These are phyloP conservation scores for Artemisia argyi DNA, from an alignment of 129 eudicot genomes.

Conservation along the genomic window DNA sequence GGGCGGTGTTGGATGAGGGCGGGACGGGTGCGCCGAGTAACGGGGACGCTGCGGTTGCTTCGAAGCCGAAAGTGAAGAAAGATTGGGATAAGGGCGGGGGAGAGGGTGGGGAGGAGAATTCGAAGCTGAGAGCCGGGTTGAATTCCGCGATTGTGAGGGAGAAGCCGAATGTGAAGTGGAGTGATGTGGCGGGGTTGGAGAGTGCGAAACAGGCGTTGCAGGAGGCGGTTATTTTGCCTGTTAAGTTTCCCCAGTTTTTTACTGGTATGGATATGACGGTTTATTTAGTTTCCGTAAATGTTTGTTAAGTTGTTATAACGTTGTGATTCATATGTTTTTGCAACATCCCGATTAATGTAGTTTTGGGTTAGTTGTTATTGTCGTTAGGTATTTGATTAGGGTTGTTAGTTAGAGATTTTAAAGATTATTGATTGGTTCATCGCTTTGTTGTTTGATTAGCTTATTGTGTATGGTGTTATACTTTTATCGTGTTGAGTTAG, in stretches of 20 bases:
- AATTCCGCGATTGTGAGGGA: constrained; percentile 82
- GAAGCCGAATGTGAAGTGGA: constrained; percentile 94
- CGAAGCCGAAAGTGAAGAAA: constrained; percentile 71
- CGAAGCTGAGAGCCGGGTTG: constrained; percentile 76
- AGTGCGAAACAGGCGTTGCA: constrained; percentile 94
- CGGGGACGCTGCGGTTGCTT: constrained; percentile 77
- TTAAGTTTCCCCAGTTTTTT: constrained; percentile 91
- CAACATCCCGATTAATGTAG: no score
- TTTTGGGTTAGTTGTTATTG: no score
- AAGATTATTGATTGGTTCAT: not conserved
- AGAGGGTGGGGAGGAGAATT: constrained; percentile 75
- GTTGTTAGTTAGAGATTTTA: not conserved
- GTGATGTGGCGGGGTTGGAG: constrained; percentile 90
- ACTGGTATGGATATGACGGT: constrained; percentile 47
- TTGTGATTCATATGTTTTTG: no score
- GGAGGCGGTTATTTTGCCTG: constrained; percentile 91
- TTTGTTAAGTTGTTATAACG: no score
- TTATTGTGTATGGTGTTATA: not conserved
- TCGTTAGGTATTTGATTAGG: not conserved
- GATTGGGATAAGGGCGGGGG: constrained; percentile 53
- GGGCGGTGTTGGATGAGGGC: constrained; percentile 83
- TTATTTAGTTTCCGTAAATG: not conserved
- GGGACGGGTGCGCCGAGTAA: constrained; percentile 53
- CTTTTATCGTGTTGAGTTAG: no score
- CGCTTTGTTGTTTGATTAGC: not conserved